Base-by-base conservation (phyloP, 306 rosid genomes). In the Ammopiptanthus mongolicus region DNA sequence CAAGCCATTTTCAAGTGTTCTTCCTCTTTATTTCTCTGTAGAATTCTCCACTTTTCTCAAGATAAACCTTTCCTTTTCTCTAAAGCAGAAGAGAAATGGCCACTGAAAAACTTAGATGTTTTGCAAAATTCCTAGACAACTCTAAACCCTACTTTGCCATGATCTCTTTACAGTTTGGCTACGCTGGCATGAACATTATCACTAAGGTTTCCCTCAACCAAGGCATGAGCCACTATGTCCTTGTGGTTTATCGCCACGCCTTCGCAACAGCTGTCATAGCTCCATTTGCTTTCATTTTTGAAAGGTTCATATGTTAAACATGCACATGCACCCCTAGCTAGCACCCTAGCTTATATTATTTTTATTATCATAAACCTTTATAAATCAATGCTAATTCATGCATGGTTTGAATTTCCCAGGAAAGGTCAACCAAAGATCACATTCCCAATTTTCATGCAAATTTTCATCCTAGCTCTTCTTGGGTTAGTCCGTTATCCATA, bases 181-280 rank as follows among this genome's bases (percentile, higher is more conserved):
- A 91, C 42, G 97, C 97, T 2, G 98, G 97, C 12, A 95, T 95
- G 97, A 95, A 91, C 58, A 88, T 94, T 18, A 90, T 91, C 74
- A 78, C 96, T 15, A 94, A 94, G 80, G 89, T 90, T 42, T 94
- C 98, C 1, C 97, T 95, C 42, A 95, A 81, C 76, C 80, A 88
- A 22, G 97, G 98, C 75, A 95, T 95, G 97, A 95, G 98, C 34
- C 97, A 95, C 85, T 95, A 90, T 52, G 97, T 95, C 8, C 96
- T 95, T 0, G 98, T 95, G 8, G 97, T 88, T 64, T 95, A 95
- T 52, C 96, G 98, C 41, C 98, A 95, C 3, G 97, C 93, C 21
- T 19, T 95, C 2, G 98, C 98, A 7, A 91, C 97, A 0, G 87
- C 88, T 0, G 69, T 51, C n/a, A 90, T 95, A 0, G 95, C 85